Base-by-base conservation (phyloP, 2,329 filamentous ascomycete species). In the Beauveria sp. region DNA sequence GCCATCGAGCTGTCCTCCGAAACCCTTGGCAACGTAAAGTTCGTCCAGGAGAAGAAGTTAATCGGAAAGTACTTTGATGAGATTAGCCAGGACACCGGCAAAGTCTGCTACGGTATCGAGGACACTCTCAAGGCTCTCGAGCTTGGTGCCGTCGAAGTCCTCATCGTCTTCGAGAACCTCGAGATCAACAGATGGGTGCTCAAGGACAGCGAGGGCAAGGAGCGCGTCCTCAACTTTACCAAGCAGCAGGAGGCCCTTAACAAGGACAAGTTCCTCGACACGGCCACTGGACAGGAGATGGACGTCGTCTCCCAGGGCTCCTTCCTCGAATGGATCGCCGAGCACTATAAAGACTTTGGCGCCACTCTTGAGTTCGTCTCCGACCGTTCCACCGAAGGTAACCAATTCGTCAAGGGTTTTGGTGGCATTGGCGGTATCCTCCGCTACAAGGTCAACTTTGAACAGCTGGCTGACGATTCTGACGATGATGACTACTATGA, bases 381-480 rank as follows among this genome's bases (percentile, higher is more conserved):
- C 54, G 96, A 99, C 75, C 89, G 92, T 67, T 97, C 93, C 63
- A 96, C 91, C 64, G 94, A 99, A 79, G 94, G 94, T 74, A 99
- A 99, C 79, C 94, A 99, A 81, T 99, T 99, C 78, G 94, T 99
- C 71, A 97, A 97, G 82, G 94, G 94, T 66, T 99, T 99, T 73
- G 94, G 94, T 87, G 94, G 94, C 72, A 96, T 99, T 70, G 94
- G 94, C 68, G 93, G 93, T 66, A 88, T 99, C 71, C 86, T 99
- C 73, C 92, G 94, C 69, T 99, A 99, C 87, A 97, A 97, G 83
- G 91, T 99, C 83, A 99, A 99, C 83, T 99, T 99, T 80, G 96
- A 99, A 80, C 96, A 99, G 78, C 84, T 99, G 77, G 89, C 89
- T 76, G 94, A 97, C 75, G 83, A 89, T 72, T 92, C 96, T 75